phyloP scores from a whole-genome alignment of 768 basidiomycete genomes.

The Termitomyces sp. region DNA sequence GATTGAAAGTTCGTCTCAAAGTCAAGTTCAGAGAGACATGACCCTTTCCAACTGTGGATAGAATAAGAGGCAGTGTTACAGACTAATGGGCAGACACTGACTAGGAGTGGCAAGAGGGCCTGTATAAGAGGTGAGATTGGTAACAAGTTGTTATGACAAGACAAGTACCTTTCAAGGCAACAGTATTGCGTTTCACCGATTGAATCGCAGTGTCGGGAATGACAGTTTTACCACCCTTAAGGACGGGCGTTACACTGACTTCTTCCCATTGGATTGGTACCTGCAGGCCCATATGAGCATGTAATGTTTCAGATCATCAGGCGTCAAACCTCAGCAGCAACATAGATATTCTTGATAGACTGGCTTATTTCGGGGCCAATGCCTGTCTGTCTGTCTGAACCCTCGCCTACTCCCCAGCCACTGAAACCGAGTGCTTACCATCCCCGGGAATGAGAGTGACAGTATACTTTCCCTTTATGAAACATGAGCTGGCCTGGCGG shows the following conservation, averaged over 20 bases:
- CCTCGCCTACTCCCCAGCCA: not conserved
- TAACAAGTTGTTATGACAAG: not conserved
- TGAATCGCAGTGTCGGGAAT: conserved; percentile 90
- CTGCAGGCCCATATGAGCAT: conserved; percentile 31
- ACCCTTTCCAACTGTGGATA: conserved; percentile 83
- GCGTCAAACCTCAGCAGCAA: conserved; percentile 65
- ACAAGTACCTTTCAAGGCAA: conserved; percentile 86
- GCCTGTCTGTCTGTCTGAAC: conserved; percentile 43
- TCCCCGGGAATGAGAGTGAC: conserved; percentile 97
- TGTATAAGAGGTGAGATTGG: conserved; percentile 21
- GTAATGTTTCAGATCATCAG: conserved; percentile 5
- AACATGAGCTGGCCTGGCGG: not conserved
- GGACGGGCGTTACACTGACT: conserved; percentile 90
- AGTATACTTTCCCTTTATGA: conserved; percentile 85
- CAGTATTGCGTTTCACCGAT: conserved; percentile 94
- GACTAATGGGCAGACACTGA: conserved; percentile 33
- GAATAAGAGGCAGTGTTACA: not conserved
- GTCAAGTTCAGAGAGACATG: conserved; percentile 98
- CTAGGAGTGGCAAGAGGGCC: conserved; percentile 97
- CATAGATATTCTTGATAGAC: conserved; percentile 91
- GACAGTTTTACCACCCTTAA: conserved; percentile 94
- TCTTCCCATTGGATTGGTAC: conserved; percentile 99
- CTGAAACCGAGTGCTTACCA: conserved; percentile 43
- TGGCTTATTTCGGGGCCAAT: conserved; percentile 99
- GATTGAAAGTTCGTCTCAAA: conserved; percentile 92